phyloP scores from a whole-genome alignment of 768 basidiomycete species.

The Tulasnella sp. region DNA sequence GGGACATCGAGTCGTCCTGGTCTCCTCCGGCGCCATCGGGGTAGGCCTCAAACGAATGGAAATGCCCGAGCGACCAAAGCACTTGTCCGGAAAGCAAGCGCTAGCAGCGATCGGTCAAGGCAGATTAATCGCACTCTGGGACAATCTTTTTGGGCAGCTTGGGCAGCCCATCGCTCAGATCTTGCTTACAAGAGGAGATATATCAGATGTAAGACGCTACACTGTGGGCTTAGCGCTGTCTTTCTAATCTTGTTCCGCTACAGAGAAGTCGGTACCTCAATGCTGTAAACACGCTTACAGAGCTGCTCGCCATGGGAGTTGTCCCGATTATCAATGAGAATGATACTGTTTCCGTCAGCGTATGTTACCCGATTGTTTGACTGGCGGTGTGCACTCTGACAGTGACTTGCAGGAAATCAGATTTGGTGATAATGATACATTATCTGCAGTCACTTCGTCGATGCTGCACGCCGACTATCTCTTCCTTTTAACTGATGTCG shows the following conservation, averaged over 20 bases:
- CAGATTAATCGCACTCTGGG: conserved; percentile 90
- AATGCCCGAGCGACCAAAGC: conserved; percentile 66
- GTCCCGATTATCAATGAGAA: conserved; percentile 99
- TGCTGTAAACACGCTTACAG: conserved; percentile 89
- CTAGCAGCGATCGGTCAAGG: conserved; percentile 96
- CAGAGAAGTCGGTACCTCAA: conserved; percentile 93
- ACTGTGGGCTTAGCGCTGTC: not conserved
- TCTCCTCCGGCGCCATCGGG: conserved; percentile 95
- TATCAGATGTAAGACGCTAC: conserved; percentile 67
- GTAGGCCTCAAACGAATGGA: conserved; percentile 91
- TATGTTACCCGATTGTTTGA: conserved; percentile 32
- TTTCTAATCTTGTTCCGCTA: conserved; percentile 3
- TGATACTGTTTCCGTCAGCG: conserved; percentile 95
- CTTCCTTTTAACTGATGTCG: conserved; percentile 93
- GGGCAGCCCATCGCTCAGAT: conserved; percentile 95
- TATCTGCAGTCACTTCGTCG: conserved; percentile 92
- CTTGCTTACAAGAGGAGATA: conserved; percentile 86
- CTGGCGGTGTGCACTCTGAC: not conserved
- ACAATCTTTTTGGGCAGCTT: conserved; percentile 87
- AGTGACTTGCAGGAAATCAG: conserved; percentile 74
- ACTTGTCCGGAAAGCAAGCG: conserved; percentile 86
- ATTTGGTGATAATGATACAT: conserved; percentile 98
- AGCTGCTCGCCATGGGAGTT: conserved; percentile 85
- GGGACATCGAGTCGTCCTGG: conserved; percentile 91
- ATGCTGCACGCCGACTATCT: conserved; percentile 98